Conservation (phyloP, 2,329 filamentous ascomycete genomes). For the Calcarisporium arbuscula region DNA sequence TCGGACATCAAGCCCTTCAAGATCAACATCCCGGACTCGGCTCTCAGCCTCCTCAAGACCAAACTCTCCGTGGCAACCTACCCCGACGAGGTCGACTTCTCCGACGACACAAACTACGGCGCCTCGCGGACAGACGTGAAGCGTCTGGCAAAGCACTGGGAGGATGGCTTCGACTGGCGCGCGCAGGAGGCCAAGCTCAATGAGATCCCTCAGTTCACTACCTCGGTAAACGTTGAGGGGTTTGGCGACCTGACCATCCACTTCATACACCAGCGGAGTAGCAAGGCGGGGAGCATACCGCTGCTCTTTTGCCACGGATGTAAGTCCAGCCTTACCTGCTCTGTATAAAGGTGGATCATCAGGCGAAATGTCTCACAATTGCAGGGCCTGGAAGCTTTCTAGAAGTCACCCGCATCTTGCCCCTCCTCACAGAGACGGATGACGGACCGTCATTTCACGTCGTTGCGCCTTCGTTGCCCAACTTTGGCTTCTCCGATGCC, state of each 20-base stretch:
- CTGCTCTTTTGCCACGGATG: constrained; percentile 64
- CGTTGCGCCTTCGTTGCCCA: constrained; percentile 52
- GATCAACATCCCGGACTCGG: constrained; percentile 25
- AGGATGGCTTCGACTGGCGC: constrained; percentile 55
- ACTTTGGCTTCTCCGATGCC: constrained; percentile 34
- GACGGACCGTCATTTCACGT: constrained; percentile 42
- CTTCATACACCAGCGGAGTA: constrained; percentile 53
- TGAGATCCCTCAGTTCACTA: constrained; percentile 50
- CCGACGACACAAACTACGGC: constrained; percentile 26
- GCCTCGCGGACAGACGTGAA: constrained; percentile 23
- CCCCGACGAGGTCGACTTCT: constrained; percentile 23
- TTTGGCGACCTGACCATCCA: constrained; percentile 57
- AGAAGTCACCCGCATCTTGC: constrained; percentile 58
- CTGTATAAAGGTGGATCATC: no score
- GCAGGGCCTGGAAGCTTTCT: constrained; percentile 60
- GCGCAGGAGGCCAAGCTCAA: constrained; percentile 53
- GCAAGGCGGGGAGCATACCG: constrained; percentile 48
- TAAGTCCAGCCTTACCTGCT: constrained; percentile 28
- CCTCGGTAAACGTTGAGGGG: constrained; percentile 44
- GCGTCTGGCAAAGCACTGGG: constrained; percentile 30
- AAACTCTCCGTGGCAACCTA: constrained; percentile 25
- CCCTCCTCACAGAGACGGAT: constrained; percentile 29
- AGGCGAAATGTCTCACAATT: no score
- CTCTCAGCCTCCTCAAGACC: constrained; percentile 20
- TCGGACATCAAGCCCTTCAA: constrained; percentile 28